A percentile compares a stretch with the other conserved stretches of the same genome.
Conservation (phyloP, 345 rosid genomes). For the Linum usitatissimum region DNA sequence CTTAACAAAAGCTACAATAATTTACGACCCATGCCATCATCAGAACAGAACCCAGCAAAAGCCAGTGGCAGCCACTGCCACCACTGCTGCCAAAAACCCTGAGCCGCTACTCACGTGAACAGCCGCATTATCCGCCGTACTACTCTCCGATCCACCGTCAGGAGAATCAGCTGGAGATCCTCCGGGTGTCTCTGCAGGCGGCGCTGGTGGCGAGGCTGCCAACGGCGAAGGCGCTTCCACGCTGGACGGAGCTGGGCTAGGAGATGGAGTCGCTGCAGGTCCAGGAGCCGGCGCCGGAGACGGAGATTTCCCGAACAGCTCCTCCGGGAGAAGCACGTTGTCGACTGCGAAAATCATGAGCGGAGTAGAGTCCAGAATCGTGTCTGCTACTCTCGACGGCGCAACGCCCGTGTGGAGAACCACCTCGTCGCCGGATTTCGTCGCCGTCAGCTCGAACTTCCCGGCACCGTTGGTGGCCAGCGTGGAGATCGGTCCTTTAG, state of each 20-base stretch:
- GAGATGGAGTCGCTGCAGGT: conserved; percentile 35
- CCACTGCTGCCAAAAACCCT: conserved; percentile 26
- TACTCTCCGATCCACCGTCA: conserved; percentile 27
- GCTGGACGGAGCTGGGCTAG: conserved; percentile 28
- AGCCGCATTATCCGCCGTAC: conserved; percentile 35
- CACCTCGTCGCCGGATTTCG: conserved; percentile 56
- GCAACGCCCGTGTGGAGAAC: conserved; percentile 62
- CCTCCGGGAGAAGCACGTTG: conserved; percentile 55
- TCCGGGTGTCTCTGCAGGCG: conserved; percentile 47
- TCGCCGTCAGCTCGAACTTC: conserved; percentile 52
- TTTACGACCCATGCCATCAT: conserved; percentile 31
- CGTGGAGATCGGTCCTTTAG: conserved; percentile 45
- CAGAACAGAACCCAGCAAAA: conserved; percentile 30
- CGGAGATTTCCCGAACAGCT: conserved; percentile 57
- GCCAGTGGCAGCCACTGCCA: conserved; percentile 20
- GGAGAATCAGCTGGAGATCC: conserved; percentile 59
- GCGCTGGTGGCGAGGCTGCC: conserved; percentile 81
- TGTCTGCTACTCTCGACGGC: conserved; percentile 62
- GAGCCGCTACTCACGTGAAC: conserved; percentile 28
- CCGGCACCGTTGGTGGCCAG: conserved; percentile 64
- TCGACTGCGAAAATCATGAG: conserved; percentile 68
- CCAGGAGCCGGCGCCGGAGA: conserved; percentile 48
- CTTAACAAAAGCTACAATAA: conserved; percentile 7
- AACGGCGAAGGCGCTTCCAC: conserved; percentile 54
- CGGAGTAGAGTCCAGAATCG: conserved; percentile 61